Base-by-base conservation (phyloP, 2,329 filamentous ascomycete species). In the Fusarium sp. region DNA sequence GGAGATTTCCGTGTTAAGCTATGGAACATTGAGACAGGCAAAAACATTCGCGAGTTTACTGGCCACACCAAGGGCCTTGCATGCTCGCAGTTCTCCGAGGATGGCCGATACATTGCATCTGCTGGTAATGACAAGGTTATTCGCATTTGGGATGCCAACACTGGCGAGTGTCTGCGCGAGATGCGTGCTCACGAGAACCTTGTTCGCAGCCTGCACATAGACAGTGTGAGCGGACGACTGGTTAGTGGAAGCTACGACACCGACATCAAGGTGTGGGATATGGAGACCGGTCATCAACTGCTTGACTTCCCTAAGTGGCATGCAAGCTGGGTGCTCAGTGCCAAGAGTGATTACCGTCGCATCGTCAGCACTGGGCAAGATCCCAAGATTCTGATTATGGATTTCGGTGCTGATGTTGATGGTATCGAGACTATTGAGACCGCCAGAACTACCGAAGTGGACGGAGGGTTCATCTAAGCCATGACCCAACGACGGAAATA, bases 341-440 rank as follows among this genome's bases (percentile, higher is more conserved):
- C 96, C 52, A 98, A 98, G 85, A 94, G 93, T 67, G 95, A 99
- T 77, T 98, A 98, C 80, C 87, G 95, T 62, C 89, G 96, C 65
- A 96, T 99, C 67, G 93, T 99, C 66, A 96, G 94, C 73, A 97
- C 95, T 1, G 96, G 94, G 50, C 96, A 99, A 80, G 94, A 98
- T 75, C 92, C 94, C 34, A 91, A 97, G 77, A 94, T 97, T 52
- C 82, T 98, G 61, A 92, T 99, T 63, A 91, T 98, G 85, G 96
- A 99, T 81, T 99, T 98, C 82, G 96, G 89, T 31, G 84, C 85
- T 19, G 84, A 83, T 43, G 82, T 91, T 7, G 77, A 83, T 28
- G 85, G 88, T 28, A 86, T 92, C 42, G 84, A 88, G 64, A 82
- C 84, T 76, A 80, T 92, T 40, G 87, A 90, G 78, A 88, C 84